Base-by-base conservation (phyloP, 257 asterid species). In the Solanum paucissectum region DNA sequence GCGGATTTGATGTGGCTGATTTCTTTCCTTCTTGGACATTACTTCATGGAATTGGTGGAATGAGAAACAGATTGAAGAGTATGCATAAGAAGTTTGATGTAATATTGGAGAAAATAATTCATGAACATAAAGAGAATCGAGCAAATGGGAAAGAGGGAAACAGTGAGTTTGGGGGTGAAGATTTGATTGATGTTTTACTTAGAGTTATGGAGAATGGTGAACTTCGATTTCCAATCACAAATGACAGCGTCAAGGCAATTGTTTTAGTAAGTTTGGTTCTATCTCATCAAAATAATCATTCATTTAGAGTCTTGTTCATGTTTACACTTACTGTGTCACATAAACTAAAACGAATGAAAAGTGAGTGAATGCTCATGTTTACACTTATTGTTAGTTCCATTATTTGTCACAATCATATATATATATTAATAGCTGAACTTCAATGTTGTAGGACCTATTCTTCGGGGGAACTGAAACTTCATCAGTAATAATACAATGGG, bases 401-500 rank as follows among this genome's bases (percentile, higher is more conserved):
- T n/a, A 77, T 77, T 77, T 77, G 37, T 1, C 7, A 77, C 25
- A 73, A 21, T 73, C 29, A 49, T 49, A 9, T 20, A 49, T 49
- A 9, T 20, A 9, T 34, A n/a, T 25, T n/a, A n/a, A 40, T 77
- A 40, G 13, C 3, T 77, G 6, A 40, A 77, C 62, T 40, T 77
- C 71, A 42, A 13, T 42, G 13, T 6, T 42, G 74, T 27, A 89
- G 89, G 88, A 83, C 49, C 0, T 87, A 12, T 89, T 87, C 55
- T 1, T 38, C 0, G 88, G 46, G 0, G 90, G 87, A 68, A 76
- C 71, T 55, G 88, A 64, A 33, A 89, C 87, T 68, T 64, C 91
- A 68, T 36, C 88, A 11, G 34, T 27, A 27, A 44, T 71, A 13
- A 29, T 84, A 8, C 87, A 75, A 13, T 76, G 90, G 91, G 85